Percentiles rank a stretch among this genome's conserved stretches.
Conservation (phyloP, 2,329 filamentous ascomycete genomes). For the Aspergillus piperis region DNA sequence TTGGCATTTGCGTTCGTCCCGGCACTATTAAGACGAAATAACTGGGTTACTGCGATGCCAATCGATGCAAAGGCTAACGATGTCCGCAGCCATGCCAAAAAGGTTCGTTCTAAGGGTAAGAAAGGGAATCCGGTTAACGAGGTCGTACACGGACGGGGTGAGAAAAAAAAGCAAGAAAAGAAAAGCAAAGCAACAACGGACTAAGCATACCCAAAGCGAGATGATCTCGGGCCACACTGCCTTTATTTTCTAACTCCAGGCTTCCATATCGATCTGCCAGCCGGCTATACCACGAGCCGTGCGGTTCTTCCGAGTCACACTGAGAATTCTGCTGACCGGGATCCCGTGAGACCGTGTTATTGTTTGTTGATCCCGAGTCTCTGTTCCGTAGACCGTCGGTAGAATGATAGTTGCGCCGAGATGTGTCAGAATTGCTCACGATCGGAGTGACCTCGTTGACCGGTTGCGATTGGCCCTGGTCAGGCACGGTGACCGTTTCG, state of each 20-base stretch:
- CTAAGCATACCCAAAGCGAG: conserved; percentile 58
- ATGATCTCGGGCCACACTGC: conserved; percentile 66
- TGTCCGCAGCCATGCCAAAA: conserved; percentile 67
- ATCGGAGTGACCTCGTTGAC: conserved; percentile 38
- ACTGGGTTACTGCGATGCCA: conserved; percentile 66
- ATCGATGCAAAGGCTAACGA: conserved; percentile 67
- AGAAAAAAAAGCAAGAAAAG: neutral
- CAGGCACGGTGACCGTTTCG: conserved; percentile 22
- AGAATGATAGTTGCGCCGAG: conserved; percentile 35
- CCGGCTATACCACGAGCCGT: conserved; percentile 48
- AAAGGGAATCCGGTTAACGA: conserved; percentile 1
- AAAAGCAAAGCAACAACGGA: too few relatives aligned
- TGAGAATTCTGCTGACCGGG: conserved; percentile 9
- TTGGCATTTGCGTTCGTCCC: conserved; percentile 8
- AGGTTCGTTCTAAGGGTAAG: conserved; percentile 60
- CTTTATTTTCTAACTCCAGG: conserved; percentile 66
- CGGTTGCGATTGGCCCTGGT: conserved; percentile 18
- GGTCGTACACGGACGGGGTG: conserved; percentile 5
- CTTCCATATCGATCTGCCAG: conserved; percentile 62
- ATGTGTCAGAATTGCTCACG: conserved; percentile 25
- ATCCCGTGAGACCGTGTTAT: conserved; percentile 9
- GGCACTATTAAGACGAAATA: conserved; percentile 64
- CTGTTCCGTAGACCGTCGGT: conserved; percentile 28
- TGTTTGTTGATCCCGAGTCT: conserved; percentile 15
- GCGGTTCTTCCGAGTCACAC: conserved; percentile 18